Evolutionary conservation across 495 filamentous ascomycete genomes (phyloP).

Genomic region (Hypoxylon trugodes): DNA sequence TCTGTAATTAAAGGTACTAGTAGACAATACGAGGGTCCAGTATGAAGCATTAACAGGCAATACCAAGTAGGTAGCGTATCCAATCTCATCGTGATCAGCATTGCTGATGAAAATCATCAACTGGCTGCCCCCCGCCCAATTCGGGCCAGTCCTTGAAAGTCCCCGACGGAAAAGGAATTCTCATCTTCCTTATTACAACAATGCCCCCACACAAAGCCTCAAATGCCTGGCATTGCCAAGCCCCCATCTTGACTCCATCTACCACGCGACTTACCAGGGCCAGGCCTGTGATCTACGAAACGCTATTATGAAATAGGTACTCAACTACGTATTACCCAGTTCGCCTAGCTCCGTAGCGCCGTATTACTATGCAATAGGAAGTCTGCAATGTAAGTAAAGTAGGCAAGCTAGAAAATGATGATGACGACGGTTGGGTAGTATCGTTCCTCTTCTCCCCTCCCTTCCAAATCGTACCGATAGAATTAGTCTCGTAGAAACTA

Average conservation of each 20-base stretch:
- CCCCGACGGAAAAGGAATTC: conserved; percentile 38
- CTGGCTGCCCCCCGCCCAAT: conserved; percentile 17
- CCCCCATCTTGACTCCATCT: conserved; percentile 31
- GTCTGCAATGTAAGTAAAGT: conserved; percentile 14
- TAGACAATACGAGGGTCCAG: conserved; percentile 23
- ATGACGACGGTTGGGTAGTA: conserved; percentile 27
- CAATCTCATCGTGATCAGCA: conserved; percentile 35
- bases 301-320: conserved; percentile 36
- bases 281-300: conserved; percentile 34
- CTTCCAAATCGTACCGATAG: conserved; percentile 12
- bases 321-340: conserved; percentile 30
- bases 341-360: conserved; percentile 26
- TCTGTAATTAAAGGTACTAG: conserved; percentile 24
- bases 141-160: conserved; percentile 36
- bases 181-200: conserved; percentile 31
- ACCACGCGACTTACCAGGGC: conserved; percentile 41
- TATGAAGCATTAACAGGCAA: not conserved
- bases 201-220: conserved; percentile 32
- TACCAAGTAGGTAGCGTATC: conserved; percentile 3
- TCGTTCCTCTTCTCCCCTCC: not conserved
- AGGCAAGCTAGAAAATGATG: conserved; percentile 19
- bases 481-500: conserved; percentile 15
- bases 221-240: conserved; percentile 37
- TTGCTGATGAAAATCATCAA: conserved; percentile 39
- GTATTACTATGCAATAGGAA: conserved; percentile 36